These are phyloP conservation scores for Nephelium lappaceum DNA, from an alignment of 345 rosid species.

Conservation along the genomic window DNA sequence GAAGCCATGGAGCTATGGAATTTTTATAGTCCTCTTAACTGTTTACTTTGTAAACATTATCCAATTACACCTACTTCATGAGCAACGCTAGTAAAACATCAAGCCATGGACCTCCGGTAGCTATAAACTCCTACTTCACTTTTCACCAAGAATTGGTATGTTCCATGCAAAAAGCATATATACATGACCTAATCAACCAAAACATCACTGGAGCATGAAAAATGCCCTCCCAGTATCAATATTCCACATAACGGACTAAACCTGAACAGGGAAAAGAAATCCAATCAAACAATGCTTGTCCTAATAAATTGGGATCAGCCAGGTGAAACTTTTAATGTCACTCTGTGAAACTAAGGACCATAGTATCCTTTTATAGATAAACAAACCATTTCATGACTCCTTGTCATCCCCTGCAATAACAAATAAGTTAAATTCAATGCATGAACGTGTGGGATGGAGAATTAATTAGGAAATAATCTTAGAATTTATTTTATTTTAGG, in stretches of 20 bases:
- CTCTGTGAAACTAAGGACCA: background rate
- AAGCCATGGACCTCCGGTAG: background rate
- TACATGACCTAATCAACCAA: background rate
- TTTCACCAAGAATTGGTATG: background rate
- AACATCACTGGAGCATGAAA: background rate
- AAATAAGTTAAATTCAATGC: background rate
- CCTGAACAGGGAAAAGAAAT: background rate
- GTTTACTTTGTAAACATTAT: background rate
- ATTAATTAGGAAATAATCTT: background rate
- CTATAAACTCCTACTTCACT: background rate
- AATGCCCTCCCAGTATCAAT: background rate
- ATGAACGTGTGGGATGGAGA: background rate
- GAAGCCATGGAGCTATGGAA: too few relatives aligned
- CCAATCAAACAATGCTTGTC: background rate
- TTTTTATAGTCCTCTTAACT: background rate
- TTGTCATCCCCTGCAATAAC: constrained; percentile 2
- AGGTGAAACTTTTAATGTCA: background rate
- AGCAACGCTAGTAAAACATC: background rate
- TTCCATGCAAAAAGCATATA: background rate
- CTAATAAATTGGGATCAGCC: background rate
- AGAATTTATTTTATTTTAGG: background rate
- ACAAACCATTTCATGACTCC: background rate
- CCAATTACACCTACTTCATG: background rate
- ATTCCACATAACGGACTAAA: background rate
- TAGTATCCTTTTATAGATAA: background rate